Percentiles rank a stretch among this genome's conserved stretches.
Conservation (phyloP, 208 protist genomes). For the Trypanosoma conorhini region DNA sequence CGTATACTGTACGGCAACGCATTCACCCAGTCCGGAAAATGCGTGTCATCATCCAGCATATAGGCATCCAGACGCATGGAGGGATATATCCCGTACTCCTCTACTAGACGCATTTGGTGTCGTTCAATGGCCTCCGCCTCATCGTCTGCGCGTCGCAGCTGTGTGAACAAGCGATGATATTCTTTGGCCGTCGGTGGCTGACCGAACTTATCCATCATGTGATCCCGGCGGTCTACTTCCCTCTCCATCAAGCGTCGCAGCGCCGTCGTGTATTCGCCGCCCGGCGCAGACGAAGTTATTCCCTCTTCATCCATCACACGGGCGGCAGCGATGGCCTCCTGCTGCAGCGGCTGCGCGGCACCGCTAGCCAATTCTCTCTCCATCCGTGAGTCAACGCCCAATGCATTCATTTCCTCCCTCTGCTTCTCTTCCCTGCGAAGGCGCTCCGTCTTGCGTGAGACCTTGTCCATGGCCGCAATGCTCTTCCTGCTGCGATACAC, state of each 20-base stretch:
- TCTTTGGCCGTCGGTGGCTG: slow-evolving; percentile 70
- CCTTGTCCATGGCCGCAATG: slow-evolving; percentile 61
- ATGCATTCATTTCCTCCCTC: slow-evolving; percentile 28
- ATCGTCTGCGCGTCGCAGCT: slow-evolving; percentile 50
- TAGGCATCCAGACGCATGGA: slow-evolving; percentile 78
- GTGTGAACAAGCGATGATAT: slow-evolving; percentile 65
- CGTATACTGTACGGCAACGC: slow-evolving; percentile 83
- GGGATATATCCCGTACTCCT: slow-evolving; percentile 82
- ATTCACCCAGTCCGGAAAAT: slow-evolving; percentile 86
- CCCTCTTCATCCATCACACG: slow-evolving; percentile 44
- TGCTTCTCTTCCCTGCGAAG: slow-evolving; percentile 48
- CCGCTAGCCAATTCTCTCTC: slow-evolving; percentile 48
- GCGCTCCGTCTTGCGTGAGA: slow-evolving; percentile 35
- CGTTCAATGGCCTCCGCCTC: slow-evolving; percentile 56
- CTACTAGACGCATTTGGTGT: slow-evolving; percentile 67
- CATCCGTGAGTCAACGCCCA: slow-evolving; percentile 38
- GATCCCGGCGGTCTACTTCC: slow-evolving; percentile 68
- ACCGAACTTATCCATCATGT: slow-evolving; percentile 77
- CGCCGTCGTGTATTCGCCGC: slow-evolving; percentile 30
- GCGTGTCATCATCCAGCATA: slow-evolving; percentile 86
- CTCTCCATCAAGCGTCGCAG: slow-evolving; percentile 57
- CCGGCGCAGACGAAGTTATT: slow-evolving; percentile 16
- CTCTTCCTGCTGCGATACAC: slow-evolving; percentile 73
- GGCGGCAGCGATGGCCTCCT: slow-evolving; percentile 33
- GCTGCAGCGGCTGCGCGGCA: slow-evolving; percentile 25